These are phyloP conservation scores for Aspergillus caelatus DNA, from an alignment of 2,329 filamentous ascomycete species.

Conservation along the genomic window DNA sequence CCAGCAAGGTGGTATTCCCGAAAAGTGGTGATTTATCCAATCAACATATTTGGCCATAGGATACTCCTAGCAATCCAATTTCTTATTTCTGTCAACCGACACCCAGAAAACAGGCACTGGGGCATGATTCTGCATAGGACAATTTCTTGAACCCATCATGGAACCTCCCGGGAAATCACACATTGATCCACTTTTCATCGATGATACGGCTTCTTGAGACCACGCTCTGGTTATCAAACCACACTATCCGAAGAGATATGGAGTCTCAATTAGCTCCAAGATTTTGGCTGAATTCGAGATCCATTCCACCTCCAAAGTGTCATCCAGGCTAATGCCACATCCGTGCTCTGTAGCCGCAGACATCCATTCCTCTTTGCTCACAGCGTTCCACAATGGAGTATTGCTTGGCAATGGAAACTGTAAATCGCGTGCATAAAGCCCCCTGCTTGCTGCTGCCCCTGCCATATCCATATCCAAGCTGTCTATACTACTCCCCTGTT, in stretches of 20 bases:
- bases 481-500: not conserved
- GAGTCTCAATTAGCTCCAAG: not conserved
- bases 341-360: not conserved
- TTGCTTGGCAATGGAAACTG: constrained; percentile 24
- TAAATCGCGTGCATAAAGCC: constrained; percentile 18
- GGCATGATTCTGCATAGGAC: no score
- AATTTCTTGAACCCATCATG: no score
- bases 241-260: not conserved
- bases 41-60: no score
- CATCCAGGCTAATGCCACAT: not conserved
- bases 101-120: no score
- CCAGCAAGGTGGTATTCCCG: no score
- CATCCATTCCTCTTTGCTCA: not conserved
- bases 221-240: no score
- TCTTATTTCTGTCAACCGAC: no score
- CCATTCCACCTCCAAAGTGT: constrained; percentile 3
- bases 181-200: no score
- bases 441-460: not conserved
- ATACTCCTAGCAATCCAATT: no score
- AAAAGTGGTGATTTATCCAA: no score
- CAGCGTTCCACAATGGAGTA: constrained; percentile 17
- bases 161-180: no score
- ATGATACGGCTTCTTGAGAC: no score
- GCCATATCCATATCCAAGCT: not conserved
- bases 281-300: constrained; percentile 8